Percentiles rank a stretch among this genome's conserved stretches.
phyloP scores from a whole-genome alignment of 164 flowering plant species.

The Chimonanthus praecox region DNA sequence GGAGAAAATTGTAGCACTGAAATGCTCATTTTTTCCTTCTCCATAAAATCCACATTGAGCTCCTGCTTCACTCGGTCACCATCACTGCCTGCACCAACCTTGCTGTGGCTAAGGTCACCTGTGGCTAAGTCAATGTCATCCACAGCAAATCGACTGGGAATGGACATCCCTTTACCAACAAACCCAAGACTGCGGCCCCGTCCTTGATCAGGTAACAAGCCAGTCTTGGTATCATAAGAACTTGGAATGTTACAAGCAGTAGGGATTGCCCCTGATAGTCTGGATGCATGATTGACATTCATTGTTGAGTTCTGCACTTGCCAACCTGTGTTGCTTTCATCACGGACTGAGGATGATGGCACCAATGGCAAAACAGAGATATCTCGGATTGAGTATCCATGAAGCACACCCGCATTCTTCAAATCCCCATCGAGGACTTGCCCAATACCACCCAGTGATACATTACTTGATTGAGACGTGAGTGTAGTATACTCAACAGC shows the following conservation, averaged over 20 bases:
- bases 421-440: constrained; percentile 28
- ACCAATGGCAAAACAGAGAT: constrained; percentile 32
- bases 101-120: constrained; percentile 27
- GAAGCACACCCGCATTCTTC: constrained; percentile 27
- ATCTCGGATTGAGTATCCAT: constrained; percentile 35
- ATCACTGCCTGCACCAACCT: constrained; percentile 18
- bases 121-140: constrained; percentile 43
- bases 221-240: constrained; percentile 27
- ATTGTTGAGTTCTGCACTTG: constrained; percentile 34
- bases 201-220: constrained; percentile 37
- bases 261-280: constrained; percentile 26
- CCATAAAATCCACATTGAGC: constrained; percentile 36
- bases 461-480: constrained; percentile 38
- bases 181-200: constrained; percentile 38
- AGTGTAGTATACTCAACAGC: constrained; percentile 35
- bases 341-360: constrained; percentile 33
- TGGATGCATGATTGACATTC: constrained; percentile 20
- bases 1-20: constrained; percentile 35
- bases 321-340: constrained; percentile 27
- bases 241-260: constrained; percentile 24
- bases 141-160: constrained; percentile 56
- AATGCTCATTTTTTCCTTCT: constrained; percentile 31
- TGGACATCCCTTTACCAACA: constrained; percentile 41
- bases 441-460: constrained; percentile 26
- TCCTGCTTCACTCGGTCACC: constrained; percentile 51